phyloP scores from a whole-genome alignment of 2,329 filamentous ascomycete species.

The Hymenoscyphus salicellus region DNA sequence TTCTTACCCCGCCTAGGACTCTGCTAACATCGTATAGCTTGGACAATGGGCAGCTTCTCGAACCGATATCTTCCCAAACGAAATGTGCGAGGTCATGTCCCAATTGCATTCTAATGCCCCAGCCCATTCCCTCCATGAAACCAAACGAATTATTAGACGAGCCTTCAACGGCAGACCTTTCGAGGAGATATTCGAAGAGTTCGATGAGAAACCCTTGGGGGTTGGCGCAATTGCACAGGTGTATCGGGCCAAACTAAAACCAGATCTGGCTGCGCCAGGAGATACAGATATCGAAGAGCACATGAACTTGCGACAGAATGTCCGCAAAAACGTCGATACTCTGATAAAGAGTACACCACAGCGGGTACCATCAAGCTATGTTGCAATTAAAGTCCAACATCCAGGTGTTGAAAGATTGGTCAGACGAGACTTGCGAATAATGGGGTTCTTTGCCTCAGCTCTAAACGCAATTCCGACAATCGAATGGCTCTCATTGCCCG shows the following conservation, averaged over 20 bases:
- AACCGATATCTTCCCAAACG: conserved; percentile 90
- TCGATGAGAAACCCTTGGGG: conserved; percentile 82
- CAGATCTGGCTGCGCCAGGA: conserved; percentile 65
- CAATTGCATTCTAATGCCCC: conserved; percentile 92
- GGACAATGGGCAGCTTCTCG: conserved; percentile 98
- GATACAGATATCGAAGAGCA: conserved; percentile 54
- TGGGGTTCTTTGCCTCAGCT: conserved; percentile 81
- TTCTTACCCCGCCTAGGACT: not conserved
- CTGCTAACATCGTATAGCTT: conserved; percentile 52
- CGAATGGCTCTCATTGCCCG: conserved; percentile 93
- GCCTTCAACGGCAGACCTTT: conserved; percentile 80
- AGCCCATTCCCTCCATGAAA: conserved; percentile 78
- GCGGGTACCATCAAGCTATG: conserved; percentile 83
- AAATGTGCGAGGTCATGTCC: conserved; percentile 92
- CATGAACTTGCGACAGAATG: conserved; percentile 61
- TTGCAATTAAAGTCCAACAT: conserved; percentile 94
- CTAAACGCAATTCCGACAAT: conserved; percentile 90
- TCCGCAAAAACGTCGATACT: conserved; percentile 78
- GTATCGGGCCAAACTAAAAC: conserved; percentile 89
- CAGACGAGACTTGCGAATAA: conserved; percentile 86
- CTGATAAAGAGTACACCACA: conserved; percentile 83
- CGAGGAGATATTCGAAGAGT: conserved; percentile 93
- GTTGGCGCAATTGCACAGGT: conserved; percentile 97
- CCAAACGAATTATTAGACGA: conserved; percentile 72
- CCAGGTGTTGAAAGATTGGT: conserved; percentile 87